These are phyloP conservation scores for Aspergillus cavernicola DNA, from an alignment of 495 filamentous ascomycete species.

Conservation along the genomic window DNA sequence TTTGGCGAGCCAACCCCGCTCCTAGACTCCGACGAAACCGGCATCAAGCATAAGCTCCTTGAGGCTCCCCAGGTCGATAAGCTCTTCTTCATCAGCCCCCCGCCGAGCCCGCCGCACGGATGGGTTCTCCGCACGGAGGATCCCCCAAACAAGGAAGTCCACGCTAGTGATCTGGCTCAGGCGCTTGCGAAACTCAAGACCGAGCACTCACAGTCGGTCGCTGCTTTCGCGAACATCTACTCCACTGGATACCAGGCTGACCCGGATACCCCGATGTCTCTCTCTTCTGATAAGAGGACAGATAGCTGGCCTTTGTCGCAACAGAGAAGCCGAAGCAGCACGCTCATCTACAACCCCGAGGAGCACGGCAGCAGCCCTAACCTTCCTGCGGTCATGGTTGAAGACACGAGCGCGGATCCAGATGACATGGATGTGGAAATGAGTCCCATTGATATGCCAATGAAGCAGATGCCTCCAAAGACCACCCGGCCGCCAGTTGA, in stretches of 20 bases:
- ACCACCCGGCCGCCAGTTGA: slow-evolving; percentile 87
- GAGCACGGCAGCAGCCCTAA: slow-evolving; percentile 72
- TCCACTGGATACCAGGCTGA: slow-evolving; percentile 15
- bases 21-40: slow-evolving; percentile 53
- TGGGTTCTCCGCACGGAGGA: slow-evolving; percentile 90
- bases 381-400: slow-evolving; percentile 85
- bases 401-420: slow-evolving; percentile 71
- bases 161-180: slow-evolving; percentile 81
- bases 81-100: slow-evolving; percentile 95
- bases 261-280: slow-evolving; percentile 35
- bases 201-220: slow-evolving; percentile 22
- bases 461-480: slow-evolving; percentile 61
- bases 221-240: slow-evolving; percentile 1
- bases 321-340: slow-evolving; percentile 58
- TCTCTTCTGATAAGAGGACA: slow-evolving; percentile 37
- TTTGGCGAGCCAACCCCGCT: slow-evolving; percentile 77
- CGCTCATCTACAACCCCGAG: slow-evolving; percentile 70
- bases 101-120: slow-evolving; percentile 84
- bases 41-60: slow-evolving; percentile 52
- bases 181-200: slow-evolving; percentile 69
- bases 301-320: slow-evolving; percentile 36
- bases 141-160: slow-evolving; percentile 89
- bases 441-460: slow-evolving; percentile 42
- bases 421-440: slow-evolving; percentile 36
- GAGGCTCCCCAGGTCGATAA: slow-evolving; percentile 81